A percentile compares a stretch with the other conserved stretches of the same genome.
These are phyloP conservation scores for Leonotis leonurus DNA, from an alignment of 257 asterid species.

Conservation along the genomic window DNA sequence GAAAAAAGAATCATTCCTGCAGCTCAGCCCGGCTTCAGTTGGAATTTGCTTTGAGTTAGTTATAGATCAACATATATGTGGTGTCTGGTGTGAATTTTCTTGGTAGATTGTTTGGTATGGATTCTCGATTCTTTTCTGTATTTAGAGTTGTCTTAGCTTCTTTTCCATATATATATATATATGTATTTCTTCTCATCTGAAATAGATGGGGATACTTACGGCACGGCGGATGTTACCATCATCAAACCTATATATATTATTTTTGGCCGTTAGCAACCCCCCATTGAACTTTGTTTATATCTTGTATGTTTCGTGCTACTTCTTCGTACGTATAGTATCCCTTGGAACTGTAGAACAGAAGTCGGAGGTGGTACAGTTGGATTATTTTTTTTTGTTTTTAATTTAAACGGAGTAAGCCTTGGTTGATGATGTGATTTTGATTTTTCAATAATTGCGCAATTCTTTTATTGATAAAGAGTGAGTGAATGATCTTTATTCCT, in stretches of 20 bases:
- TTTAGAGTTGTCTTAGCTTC: constrained; percentile 42
- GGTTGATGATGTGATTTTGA: background rate
- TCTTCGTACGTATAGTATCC: constrained; percentile 6
- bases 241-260: background rate
- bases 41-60: constrained; percentile 60
- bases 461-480: constrained; percentile 16
- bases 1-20: constrained; percentile 16
- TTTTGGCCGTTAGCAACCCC: background rate
- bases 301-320: constrained; percentile 13
- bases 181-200: constrained; percentile 20
- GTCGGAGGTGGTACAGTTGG: background rate
- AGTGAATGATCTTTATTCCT: constrained; percentile 36
- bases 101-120: constrained; percentile 29
- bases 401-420: background rate
- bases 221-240: background rate
- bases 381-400: background rate
- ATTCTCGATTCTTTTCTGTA: constrained; percentile 62
- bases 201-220: constrained; percentile 36
- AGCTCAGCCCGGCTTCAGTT: constrained; percentile 47
- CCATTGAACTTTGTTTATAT: constrained; percentile 9
- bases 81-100: constrained; percentile 26
- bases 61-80: constrained; percentile 16
- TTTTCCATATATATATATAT: background rate
- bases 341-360: background rate
- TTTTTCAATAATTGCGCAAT: background rate